A percentile compares a stretch with the other conserved stretches of the same genome.
Evolutionary conservation across 164 flowering plant genomes (phyloP).

Genomic region (Stephania cephalantha): DNA sequence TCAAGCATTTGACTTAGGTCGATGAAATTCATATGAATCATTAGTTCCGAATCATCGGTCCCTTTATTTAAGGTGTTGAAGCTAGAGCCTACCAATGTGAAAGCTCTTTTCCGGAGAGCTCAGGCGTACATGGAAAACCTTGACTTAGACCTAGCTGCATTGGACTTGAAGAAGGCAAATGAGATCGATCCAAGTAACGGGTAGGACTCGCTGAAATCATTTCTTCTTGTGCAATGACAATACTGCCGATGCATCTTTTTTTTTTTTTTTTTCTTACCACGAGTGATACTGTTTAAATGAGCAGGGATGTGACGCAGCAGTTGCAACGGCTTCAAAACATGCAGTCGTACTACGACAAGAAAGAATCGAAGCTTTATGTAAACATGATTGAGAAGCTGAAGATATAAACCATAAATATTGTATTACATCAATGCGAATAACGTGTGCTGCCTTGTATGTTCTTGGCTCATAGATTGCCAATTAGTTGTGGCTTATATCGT

Average conservation of each 20-base stretch:
- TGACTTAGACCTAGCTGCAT: slow-evolving; percentile 23
- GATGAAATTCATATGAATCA: background rate
- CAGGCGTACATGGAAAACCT: slow-evolving; percentile 21
- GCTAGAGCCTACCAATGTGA: slow-evolving; percentile 21
- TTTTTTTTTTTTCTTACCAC: background rate
- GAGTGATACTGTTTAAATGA: background rate
- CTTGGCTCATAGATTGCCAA: background rate
- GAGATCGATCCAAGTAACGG: slow-evolving; percentile 23
- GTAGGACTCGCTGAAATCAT: background rate
- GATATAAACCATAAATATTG: slow-evolving; percentile 2
- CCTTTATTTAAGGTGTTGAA: slow-evolving; percentile 14
- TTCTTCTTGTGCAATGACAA: background rate
- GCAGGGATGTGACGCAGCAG: slow-evolving; percentile 15
- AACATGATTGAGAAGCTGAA: slow-evolving; percentile 18
- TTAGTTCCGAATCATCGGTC: background rate
- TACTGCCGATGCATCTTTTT: background rate
- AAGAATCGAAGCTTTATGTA: slow-evolving; percentile 15
- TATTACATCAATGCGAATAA: background rate
- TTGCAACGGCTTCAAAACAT: slow-evolving; percentile 14
- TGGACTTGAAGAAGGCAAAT: slow-evolving; percentile 23
- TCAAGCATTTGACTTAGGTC: background rate
- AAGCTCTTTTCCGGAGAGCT: slow-evolving; percentile 26
- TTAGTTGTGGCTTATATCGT: background rate
- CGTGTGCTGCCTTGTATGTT: background rate
- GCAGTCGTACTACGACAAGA: slow-evolving; percentile 9